phyloP scores from a whole-genome alignment of 192 early-diverging fungal genomes.

The Podochytrium sp. region DNA sequence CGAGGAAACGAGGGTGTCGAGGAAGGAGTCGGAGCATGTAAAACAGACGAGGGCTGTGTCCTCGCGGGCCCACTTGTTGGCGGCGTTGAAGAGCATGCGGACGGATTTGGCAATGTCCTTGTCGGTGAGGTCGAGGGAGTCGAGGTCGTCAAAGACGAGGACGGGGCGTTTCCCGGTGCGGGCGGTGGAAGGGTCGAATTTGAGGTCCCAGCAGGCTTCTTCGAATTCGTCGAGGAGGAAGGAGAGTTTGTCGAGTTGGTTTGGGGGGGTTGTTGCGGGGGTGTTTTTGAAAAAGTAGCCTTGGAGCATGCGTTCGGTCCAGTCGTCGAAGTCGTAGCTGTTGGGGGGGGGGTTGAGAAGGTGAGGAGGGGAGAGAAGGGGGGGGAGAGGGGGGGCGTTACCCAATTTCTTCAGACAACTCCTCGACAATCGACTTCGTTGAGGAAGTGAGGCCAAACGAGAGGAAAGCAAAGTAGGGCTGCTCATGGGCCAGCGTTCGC shows the following conservation, averaged over 20 bases:
- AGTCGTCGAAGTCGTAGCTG: conserved; percentile 36
- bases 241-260: conserved; percentile 30
- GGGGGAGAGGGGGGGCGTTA: no score
- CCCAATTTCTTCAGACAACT: conserved; percentile 32
- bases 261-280: not conserved
- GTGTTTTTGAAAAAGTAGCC: conserved; percentile 19
- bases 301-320: conserved; percentile 30
- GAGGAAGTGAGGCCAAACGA: conserved; percentile 11
- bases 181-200: conserved; percentile 9
- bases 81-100: conserved; percentile 33
- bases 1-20: not conserved
- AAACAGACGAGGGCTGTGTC: conserved; percentile 32
- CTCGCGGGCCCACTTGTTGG: conserved; percentile 35
- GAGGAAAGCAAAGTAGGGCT: conserved; percentile 13
- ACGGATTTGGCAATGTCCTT: conserved; percentile 2
- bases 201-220: conserved; percentile 32
- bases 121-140: conserved; percentile 16
- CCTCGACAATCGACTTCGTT: conserved; percentile 18
- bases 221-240: conserved; percentile 36
- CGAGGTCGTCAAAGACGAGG: conserved; percentile 32
- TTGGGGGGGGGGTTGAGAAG: no score
- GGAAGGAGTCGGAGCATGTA: not conserved
- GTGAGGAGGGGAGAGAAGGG: no score
- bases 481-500: conserved; percentile 6
- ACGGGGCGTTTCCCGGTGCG: conserved; percentile 11